Conservation (phyloP, 2,329 filamentous ascomycete genomes). For the Metarhizium robertsii region DNA sequence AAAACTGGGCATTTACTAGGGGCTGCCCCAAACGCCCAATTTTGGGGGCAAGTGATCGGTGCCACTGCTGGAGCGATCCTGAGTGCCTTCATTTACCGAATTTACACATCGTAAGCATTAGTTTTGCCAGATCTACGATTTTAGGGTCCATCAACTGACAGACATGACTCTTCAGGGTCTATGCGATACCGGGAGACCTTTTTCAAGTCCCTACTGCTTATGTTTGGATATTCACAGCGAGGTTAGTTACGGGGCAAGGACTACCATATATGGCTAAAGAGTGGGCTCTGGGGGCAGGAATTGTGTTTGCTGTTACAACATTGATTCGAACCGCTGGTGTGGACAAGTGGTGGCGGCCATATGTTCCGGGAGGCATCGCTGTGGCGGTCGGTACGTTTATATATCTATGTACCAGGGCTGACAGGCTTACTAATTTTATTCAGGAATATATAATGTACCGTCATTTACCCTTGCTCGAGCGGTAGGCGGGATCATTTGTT, state of each 20-base stretch:
- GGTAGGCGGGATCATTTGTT: slow-evolving; percentile 63
- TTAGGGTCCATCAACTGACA: background rate
- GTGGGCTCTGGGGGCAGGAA: slow-evolving; percentile 66
- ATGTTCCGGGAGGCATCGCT: slow-evolving; percentile 85
- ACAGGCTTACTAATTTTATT: background rate
- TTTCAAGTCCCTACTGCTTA: slow-evolving; percentile 93
- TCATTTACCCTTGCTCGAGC: slow-evolving; percentile 88
- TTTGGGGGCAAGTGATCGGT: slow-evolving; percentile 92
- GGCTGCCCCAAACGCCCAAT: slow-evolving; percentile 87
- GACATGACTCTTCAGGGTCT: slow-evolving; percentile 46
- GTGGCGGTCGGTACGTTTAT: slow-evolving; percentile 67
- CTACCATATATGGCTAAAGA: slow-evolving; percentile 75
- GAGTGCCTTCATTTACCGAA: slow-evolving; percentile 75
- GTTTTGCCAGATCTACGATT: background rate
- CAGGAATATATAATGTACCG: slow-evolving; percentile 94
- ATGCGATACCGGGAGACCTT: slow-evolving; percentile 75
- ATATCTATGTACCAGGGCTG: background rate
- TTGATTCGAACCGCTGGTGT: slow-evolving; percentile 52
- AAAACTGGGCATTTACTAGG: slow-evolving; percentile 93
- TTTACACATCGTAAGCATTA: slow-evolving; percentile 57
- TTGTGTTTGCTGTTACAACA: slow-evolving; percentile 65
- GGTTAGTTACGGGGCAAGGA: slow-evolving; percentile 84
- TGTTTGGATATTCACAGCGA: slow-evolving; percentile 95
- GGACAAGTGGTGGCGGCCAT: slow-evolving; percentile 57
- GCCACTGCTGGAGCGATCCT: slow-evolving; percentile 77